A percentile compares a stretch with the other conserved stretches of the same genome.
Evolutionary conservation across 352 stramenopile genomes (phyloP).

Genomic region (Pythium sukuiense): DNA sequence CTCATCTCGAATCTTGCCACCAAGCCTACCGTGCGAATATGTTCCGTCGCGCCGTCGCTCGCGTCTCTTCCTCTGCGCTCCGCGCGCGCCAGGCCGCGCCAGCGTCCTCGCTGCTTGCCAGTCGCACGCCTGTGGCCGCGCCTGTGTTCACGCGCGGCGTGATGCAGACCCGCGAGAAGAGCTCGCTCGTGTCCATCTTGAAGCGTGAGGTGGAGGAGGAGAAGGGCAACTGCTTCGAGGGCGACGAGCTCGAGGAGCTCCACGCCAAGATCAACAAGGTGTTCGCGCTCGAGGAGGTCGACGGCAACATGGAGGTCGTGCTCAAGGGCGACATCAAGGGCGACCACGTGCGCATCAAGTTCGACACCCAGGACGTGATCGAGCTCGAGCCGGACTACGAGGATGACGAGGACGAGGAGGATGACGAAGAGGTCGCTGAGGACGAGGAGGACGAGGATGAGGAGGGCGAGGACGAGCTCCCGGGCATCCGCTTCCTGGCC

Average conservation of each 20-base stretch:
- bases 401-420: constrained; percentile 43
- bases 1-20: constrained; percentile 7
- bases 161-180: constrained; percentile 60
- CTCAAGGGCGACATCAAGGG: constrained; percentile 50
- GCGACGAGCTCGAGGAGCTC: constrained; percentile 67
- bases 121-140: constrained; percentile 17
- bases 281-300: constrained; percentile 61
- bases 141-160: constrained; percentile 24
- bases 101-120: constrained; percentile 18
- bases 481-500: constrained; percentile 75
- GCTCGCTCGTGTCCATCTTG: constrained; percentile 41
- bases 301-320: constrained; percentile 67
- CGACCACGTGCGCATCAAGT: constrained; percentile 74
- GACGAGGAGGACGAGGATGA: constrained; percentile 53
- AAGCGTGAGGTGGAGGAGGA: constrained; percentile 77
- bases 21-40: constrained; percentile 1
- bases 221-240: constrained; percentile 85
- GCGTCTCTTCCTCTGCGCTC: constrained; percentile 17
- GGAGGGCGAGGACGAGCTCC: constrained; percentile 68
- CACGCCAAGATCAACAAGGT: constrained; percentile 65
- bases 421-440: constrained; percentile 43
- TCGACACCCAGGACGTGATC: constrained; percentile 74
- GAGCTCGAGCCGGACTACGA: constrained; percentile 70
- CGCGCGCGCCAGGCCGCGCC: constrained; percentile 29
- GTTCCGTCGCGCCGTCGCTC: constrained; percentile 27